Percentiles rank a stretch among this genome's conserved stretches.
Evolutionary conservation across 208 protist genomes (phyloP).

Genomic region (Porcisia hertigi): DNA sequence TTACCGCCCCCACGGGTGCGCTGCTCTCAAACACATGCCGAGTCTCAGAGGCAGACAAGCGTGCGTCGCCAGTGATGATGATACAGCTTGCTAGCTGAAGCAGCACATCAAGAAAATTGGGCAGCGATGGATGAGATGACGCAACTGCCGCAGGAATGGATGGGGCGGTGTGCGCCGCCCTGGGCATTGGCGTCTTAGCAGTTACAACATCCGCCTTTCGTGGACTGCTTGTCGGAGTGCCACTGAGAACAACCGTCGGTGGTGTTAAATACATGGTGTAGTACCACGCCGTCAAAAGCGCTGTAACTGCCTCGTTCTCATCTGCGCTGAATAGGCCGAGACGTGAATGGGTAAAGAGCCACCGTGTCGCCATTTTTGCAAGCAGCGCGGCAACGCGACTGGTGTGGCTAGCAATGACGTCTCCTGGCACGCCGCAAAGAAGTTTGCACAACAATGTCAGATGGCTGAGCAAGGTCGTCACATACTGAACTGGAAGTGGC

Average conservation of each 20-base stretch:
- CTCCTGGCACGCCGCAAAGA: constrained; percentile 21
- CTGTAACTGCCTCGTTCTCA: constrained; percentile 37
- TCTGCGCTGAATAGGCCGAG: constrained; percentile 16
- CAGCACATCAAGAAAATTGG: constrained; percentile 40
- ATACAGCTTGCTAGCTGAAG: constrained; percentile 45
- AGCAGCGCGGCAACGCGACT: constrained; percentile 14
- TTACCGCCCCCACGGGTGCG: constrained; percentile 8
- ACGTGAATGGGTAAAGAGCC: constrained; percentile 25
- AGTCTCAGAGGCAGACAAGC: constrained; percentile 33
- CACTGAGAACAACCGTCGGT: background rate
- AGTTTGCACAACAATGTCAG: constrained; percentile 28
- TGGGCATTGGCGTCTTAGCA: background rate
- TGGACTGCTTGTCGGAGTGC: background rate
- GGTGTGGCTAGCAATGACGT: constrained; percentile 16
- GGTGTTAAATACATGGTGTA: constrained; percentile 58
- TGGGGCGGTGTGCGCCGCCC: background rate
- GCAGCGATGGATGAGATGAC: background rate
- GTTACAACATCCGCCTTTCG: background rate
- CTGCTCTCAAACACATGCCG: constrained; percentile 25
- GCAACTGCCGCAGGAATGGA: background rate
- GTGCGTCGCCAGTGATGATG: constrained; percentile 18
- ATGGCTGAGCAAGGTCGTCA: constrained; percentile 28
- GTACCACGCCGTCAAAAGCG: constrained; percentile 64
- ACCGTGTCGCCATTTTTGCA: constrained; percentile 21
- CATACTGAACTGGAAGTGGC: constrained; percentile 19